Percentiles rank a stretch among this genome's conserved stretches.
phyloP scores from a whole-genome alignment of 2,329 filamentous ascomycete species.

The Capronia americana region DNA sequence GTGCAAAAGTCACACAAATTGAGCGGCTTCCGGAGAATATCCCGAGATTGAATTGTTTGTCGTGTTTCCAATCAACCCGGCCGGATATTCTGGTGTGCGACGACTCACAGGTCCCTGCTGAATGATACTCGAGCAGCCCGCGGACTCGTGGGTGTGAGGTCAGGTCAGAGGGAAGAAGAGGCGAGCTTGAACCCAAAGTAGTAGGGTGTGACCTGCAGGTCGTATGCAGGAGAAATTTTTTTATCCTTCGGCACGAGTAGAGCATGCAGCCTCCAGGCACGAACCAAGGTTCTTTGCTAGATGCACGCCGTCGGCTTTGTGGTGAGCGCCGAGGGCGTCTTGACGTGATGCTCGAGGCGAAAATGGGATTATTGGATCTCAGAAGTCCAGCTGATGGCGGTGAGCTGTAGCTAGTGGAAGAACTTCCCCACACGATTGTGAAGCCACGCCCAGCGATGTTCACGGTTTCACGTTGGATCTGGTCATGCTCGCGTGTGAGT shows the following conservation, averaged over 20 bases:
- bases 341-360: conserved; percentile 12
- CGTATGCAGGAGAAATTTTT: conserved; percentile 18
- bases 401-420: conserved; percentile 13
- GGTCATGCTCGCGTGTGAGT: neutral
- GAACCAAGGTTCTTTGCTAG: conserved; percentile 14
- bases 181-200: neutral
- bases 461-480: conserved; percentile 7
- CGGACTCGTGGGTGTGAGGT: neutral
- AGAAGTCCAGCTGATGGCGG: conserved; percentile 18
- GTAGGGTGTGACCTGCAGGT: conserved; percentile 3
- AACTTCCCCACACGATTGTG: neutral
- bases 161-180: neutral
- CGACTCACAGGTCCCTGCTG: neutral
- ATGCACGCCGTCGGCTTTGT: neutral
- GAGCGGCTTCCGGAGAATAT: conserved; percentile 16
- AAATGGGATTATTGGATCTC: conserved; percentile 25
- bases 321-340: conserved; percentile 1
- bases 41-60: conserved; percentile 26
- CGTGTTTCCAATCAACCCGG: conserved; percentile 7
- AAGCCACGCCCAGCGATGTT: neutral
- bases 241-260: neutral
- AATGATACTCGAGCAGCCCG: neutral
- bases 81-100: conserved; percentile 11
- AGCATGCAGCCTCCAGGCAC: neutral
- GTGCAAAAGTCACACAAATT: conserved; percentile 8